phyloP scores from a whole-genome alignment of 805 yeast genomes.

The Clavispora vitiphila region DNA sequence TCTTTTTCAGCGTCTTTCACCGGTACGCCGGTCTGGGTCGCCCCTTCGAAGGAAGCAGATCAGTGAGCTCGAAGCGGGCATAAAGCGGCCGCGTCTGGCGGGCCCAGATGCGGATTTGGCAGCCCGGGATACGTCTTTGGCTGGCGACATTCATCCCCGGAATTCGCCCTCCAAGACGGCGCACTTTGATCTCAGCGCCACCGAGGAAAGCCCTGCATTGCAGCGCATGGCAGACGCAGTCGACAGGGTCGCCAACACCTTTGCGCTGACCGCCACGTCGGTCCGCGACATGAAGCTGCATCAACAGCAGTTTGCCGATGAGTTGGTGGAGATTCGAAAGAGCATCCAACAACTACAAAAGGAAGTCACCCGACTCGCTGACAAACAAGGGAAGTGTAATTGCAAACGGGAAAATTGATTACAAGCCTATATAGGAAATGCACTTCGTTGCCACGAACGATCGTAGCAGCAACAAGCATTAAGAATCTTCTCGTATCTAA shows the following conservation, averaged over 20 bases:
- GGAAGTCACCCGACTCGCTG: not conserved
- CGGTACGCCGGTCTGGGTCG: constrained; percentile 30
- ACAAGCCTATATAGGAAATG: no score
- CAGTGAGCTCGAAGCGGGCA: constrained; percentile 21
- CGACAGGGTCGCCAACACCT: constrained; percentile 5
- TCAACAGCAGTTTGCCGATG: constrained; percentile 7
- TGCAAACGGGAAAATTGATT: not conserved
- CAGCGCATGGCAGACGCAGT: constrained; percentile 2
- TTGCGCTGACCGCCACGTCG: constrained; percentile 6
- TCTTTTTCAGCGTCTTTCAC: constrained; percentile 9
- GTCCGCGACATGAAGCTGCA: constrained; percentile 7
- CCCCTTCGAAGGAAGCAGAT: constrained; percentile 29
- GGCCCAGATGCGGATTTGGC: not conserved
- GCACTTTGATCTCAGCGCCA: constrained; percentile 2
- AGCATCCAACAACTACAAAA: constrained; percentile 7
- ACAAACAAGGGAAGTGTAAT: not conserved
- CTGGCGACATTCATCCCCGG: not conserved
- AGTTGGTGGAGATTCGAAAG: constrained; percentile 4
- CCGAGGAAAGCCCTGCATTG: not conserved
- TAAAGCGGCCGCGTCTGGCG: constrained; percentile 1
- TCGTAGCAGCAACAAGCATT: no score
- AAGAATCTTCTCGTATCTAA: constrained; percentile 10
- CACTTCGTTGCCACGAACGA: no score
- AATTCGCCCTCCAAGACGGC: constrained; percentile 9
- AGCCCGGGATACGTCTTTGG: not conserved